Percentiles rank a stretch among this genome's conserved stretches.
These are phyloP conservation scores for maize (Zea mays) DNA, from an alignment of 176 grass and related monocot genomes.

Conservation along the genomic window DNA sequence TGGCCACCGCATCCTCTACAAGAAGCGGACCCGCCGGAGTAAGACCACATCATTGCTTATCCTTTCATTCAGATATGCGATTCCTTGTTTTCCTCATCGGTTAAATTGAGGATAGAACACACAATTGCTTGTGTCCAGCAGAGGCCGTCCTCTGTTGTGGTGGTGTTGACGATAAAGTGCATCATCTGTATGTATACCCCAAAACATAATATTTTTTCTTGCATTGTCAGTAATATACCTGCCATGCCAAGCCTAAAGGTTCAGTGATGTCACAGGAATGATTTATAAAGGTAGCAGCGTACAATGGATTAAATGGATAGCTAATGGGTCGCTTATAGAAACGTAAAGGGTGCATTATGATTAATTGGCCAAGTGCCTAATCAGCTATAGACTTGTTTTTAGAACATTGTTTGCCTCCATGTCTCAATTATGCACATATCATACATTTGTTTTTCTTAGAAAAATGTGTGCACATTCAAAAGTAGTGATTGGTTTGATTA, in stretches of 20 bases:
- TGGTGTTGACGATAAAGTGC: background rate
- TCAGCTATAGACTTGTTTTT: background rate
- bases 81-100: background rate
- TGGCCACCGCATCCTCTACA: slow-evolving; percentile 50
- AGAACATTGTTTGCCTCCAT: background rate
- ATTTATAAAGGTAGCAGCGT: background rate
- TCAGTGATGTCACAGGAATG: background rate
- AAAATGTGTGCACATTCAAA: background rate
- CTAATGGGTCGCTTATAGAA: too few species aligned
- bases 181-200: background rate
- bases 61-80: background rate
- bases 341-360: background rate
- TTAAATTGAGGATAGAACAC: background rate
- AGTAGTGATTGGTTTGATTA: background rate
- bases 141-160: background rate
- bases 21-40: slow-evolving; percentile 47
- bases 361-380: background rate
- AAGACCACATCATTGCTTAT: background rate
- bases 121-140: background rate
- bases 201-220: background rate
- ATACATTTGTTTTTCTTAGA: background rate
- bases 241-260: background rate
- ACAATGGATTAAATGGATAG: background rate
- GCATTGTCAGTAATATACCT: background rate
- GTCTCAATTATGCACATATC: background rate